Evolutionary conservation across 2,329 filamentous ascomycete species (phyloP).

Genomic region (Acarospora socialis): DNA sequence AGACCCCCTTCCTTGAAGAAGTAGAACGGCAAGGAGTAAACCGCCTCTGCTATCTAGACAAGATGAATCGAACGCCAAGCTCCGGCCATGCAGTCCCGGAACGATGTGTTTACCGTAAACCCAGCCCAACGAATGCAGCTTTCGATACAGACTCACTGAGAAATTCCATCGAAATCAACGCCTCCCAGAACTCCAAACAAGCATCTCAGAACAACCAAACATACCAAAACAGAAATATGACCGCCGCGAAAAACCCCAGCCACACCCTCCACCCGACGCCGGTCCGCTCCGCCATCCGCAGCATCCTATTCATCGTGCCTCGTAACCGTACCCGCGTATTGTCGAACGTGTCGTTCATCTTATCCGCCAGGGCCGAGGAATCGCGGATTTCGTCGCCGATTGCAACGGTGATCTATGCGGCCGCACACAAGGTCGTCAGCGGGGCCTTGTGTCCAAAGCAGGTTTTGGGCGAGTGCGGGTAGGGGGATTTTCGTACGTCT

Average conservation of each 20-base stretch:
- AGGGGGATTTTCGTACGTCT: slow-evolving; percentile 45
- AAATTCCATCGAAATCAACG: slow-evolving; percentile 1
- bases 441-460: neutral
- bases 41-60: too few relatives aligned
- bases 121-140: neutral
- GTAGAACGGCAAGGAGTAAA: too few relatives aligned
- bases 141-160: neutral
- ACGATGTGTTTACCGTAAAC: too few relatives aligned
- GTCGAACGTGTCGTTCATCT: slow-evolving; percentile 94
- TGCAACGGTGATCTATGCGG: slow-evolving; percentile 61
- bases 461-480: slow-evolving; percentile 4
- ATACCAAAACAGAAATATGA: slow-evolving; percentile 73
- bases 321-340: slow-evolving; percentile 63
- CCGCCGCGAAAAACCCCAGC: slow-evolving; percentile 74
- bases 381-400: slow-evolving; percentile 95
- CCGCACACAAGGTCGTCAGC: slow-evolving; percentile 10
- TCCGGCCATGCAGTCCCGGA: too few relatives aligned
- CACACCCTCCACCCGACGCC: slow-evolving; percentile 95
- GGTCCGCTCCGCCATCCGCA: slow-evolving; percentile 84
- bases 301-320: slow-evolving; percentile 94
- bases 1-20: too few relatives aligned
- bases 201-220: slow-evolving; percentile 67
- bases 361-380: slow-evolving; percentile 73
- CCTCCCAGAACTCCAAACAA: slow-evolving; percentile 3
- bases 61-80: too few relatives aligned